Conservation (phyloP, 2,329 filamentous ascomycete species). For the Fusarium sacchari region DNA sequence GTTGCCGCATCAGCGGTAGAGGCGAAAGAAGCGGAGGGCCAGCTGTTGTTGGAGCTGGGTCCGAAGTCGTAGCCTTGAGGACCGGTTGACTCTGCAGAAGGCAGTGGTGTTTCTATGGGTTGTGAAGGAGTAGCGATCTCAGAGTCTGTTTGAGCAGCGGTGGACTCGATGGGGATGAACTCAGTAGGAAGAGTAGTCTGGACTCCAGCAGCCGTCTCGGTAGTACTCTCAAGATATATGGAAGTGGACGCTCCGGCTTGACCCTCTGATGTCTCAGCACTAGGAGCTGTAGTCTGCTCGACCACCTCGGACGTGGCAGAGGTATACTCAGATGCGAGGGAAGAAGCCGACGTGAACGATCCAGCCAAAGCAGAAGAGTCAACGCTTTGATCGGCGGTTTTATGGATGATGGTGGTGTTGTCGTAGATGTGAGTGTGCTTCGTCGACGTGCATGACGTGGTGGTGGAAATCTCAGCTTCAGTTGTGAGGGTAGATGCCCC, state of each 20-base stretch:
- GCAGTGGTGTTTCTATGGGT: neutral
- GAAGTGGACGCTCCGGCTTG: neutral
- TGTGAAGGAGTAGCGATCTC: neutral
- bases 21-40: conserved; percentile 16
- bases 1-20: conserved; percentile 21
- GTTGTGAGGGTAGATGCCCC: neutral
- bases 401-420: conserved; percentile 29
- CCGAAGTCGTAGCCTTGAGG: conserved; percentile 32
- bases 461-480: conserved; percentile 4
- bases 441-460: conserved; percentile 10
- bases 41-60: conserved; percentile 6
- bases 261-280: neutral
- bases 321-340: neutral
- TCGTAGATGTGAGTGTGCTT: conserved; percentile 28
- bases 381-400: neutral
- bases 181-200: neutral
- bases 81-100: neutral
- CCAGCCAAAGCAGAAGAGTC: conserved; percentile 24
- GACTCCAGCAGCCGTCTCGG: neutral
- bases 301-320: neutral
- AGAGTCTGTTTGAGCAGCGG: neutral
- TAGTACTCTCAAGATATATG: neutral
- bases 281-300: neutral
- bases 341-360: neutral
- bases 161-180: conserved; percentile 4